These are phyloP conservation scores for Teunomyces funiuensis DNA, from an alignment of 805 yeast genomes.

Conservation along the genomic window DNA sequence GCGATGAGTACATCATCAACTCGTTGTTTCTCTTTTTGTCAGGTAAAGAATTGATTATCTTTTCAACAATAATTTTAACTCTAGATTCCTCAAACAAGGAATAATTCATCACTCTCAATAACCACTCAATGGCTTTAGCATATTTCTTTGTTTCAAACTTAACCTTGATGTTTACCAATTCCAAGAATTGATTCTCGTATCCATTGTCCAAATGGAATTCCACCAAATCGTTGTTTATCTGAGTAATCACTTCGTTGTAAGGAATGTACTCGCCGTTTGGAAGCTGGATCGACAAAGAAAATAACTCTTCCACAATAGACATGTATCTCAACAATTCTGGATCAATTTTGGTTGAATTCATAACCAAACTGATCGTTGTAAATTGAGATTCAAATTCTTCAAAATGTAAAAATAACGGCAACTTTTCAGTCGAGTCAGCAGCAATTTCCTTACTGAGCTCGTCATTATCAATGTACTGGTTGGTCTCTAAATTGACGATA, in stretches of 20 bases:
- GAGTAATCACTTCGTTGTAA: constrained; percentile 74
- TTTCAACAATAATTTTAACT: constrained; percentile 63
- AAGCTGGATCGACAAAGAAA: constrained; percentile 66
- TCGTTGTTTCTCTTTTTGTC: constrained; percentile 65
- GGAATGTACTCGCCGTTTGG: constrained; percentile 61
- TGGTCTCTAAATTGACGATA: constrained; percentile 15
- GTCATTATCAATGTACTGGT: constrained; percentile 29
- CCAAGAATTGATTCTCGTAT: constrained; percentile 60
- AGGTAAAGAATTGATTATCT: constrained; percentile 56
- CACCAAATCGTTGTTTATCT: constrained; percentile 71
- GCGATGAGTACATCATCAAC: constrained; percentile 63
- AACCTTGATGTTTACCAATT: constrained; percentile 60
- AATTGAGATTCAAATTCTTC: constrained; percentile 82
- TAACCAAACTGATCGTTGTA: constrained; percentile 60
- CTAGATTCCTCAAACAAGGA: constrained; percentile 73
- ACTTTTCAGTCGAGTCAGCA: constrained; percentile 36
- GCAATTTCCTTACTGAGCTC: constrained; percentile 15
- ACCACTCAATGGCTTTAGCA: constrained; percentile 72
- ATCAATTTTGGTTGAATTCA: constrained; percentile 56
- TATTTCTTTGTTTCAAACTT: constrained; percentile 65
- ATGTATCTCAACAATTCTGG: constrained; percentile 60
- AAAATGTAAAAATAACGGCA: constrained; percentile 72
- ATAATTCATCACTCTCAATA: constrained; percentile 59
- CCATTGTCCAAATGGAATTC: constrained; percentile 57
- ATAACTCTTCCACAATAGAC: constrained; percentile 61